These are phyloP conservation scores for Leccinum aurantiacum DNA, from an alignment of 768 basidiomycete species.

Conservation along the genomic window DNA sequence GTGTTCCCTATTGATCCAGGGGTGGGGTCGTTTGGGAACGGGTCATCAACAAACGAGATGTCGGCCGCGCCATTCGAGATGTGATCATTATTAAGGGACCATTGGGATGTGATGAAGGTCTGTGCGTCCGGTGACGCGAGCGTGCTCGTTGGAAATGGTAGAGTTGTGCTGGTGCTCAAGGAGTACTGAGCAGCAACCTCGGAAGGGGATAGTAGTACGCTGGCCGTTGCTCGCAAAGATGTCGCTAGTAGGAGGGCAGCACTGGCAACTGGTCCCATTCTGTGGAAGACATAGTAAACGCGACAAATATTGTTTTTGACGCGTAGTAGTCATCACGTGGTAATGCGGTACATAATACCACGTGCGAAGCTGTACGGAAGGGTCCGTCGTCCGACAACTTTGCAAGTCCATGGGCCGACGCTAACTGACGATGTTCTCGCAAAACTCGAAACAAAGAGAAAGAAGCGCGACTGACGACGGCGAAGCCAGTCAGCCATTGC, in stretches of 20 bases:
- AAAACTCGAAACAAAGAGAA: constrained; percentile 31
- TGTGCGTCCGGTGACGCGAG: constrained; percentile 50
- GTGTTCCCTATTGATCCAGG: constrained; percentile 33
- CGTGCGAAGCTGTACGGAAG: constrained; percentile 3
- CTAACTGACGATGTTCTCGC: constrained; percentile 29
- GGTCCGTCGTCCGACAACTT: neutral
- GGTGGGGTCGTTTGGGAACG: constrained; percentile 53
- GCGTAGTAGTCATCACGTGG: constrained; percentile 24
- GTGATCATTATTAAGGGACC: constrained; percentile 60
- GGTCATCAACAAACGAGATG: constrained; percentile 64
- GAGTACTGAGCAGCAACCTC: constrained; percentile 50
- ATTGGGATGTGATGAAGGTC: constrained; percentile 50
- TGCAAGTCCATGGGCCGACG: constrained; percentile 19
- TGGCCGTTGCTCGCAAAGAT: constrained; percentile 3
- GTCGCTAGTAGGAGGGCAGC: neutral
- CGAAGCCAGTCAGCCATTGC: constrained; percentile 60
- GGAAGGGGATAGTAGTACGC: constrained; percentile 2
- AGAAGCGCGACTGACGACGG: constrained; percentile 22
- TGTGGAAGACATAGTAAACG: neutral
- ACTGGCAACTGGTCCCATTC: no score
- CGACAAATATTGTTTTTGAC: neutral
- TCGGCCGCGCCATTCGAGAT: constrained; percentile 58
- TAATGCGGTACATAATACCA: constrained; percentile 1
- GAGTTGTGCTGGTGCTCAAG: constrained; percentile 57
- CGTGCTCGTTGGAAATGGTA: constrained; percentile 67